Percentiles rank a stretch among this genome's conserved stretches.
phyloP scores from a whole-genome alignment of 176 grass and related monocot genomes.

The Lolium multiflorum region DNA sequence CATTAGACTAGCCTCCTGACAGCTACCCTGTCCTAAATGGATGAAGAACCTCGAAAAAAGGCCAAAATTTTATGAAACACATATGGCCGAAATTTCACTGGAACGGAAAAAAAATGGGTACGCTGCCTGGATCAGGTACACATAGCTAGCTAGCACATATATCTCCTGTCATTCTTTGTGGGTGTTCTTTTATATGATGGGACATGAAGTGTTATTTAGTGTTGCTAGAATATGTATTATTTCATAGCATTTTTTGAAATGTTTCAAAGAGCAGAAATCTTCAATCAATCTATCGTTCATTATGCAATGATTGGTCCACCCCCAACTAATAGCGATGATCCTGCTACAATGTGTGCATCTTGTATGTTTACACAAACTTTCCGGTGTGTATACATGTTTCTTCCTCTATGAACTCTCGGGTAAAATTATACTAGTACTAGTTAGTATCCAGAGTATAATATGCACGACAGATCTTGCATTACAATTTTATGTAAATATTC shows the following conservation, averaged over 20 bases:
- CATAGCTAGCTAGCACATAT: not conserved
- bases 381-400: too few species aligned
- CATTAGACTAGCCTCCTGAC: too few species aligned
- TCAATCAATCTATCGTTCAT: not conserved
- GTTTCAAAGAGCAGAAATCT: not conserved
- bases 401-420: too few species aligned
- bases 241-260: not conserved
- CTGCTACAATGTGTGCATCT: not conserved
- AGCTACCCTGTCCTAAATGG: too few species aligned
- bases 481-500: too few species aligned
- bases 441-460: too few species aligned
- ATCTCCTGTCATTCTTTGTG: not conserved
- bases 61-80: too few species aligned
- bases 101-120: constrained; percentile 39
- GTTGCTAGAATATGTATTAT: not conserved
- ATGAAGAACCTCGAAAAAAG: too few species aligned
- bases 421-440: too few species aligned
- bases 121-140: constrained; percentile 6
- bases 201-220: not conserved
- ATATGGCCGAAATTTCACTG: constrained; percentile 36
- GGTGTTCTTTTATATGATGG: not conserved
- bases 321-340: not conserved
- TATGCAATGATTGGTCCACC: not conserved
- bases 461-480: too few species aligned
- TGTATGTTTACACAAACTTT: constrained; percentile 1